Conservation (phyloP, 2,329 filamentous ascomycete genomes). For the Colletotrichum gigasporum region DNA sequence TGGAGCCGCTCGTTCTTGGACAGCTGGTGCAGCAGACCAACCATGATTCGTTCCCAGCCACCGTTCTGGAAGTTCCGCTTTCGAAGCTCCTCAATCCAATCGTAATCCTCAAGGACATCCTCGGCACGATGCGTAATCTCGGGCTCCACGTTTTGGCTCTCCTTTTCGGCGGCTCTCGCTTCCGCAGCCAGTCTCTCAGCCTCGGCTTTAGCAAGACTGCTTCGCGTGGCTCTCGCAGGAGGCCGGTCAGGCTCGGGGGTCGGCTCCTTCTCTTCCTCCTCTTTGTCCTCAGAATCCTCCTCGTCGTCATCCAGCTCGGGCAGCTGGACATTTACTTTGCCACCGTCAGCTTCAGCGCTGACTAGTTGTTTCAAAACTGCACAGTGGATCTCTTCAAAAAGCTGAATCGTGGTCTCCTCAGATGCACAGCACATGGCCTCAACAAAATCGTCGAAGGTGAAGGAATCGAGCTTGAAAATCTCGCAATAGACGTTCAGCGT, state of each 20-base stretch:
- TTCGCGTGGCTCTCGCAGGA: slow-evolving; percentile 78
- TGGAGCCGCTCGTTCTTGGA: slow-evolving; percentile 78
- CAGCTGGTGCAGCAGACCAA: slow-evolving; percentile 86
- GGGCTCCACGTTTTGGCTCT: slow-evolving; percentile 52
- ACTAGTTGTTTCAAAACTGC: slow-evolving; percentile 89
- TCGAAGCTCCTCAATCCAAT: slow-evolving; percentile 87
- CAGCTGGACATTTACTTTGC: slow-evolving; percentile 80
- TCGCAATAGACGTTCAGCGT: slow-evolving; percentile 98
- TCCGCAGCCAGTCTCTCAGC: slow-evolving; percentile 74
- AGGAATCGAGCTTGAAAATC: slow-evolving; percentile 92
- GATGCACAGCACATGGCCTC: slow-evolving; percentile 85
- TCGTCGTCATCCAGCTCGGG: slow-evolving; percentile 79
- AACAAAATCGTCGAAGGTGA: slow-evolving; percentile 96
- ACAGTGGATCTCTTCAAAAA: slow-evolving; percentile 92
- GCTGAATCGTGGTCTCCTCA: slow-evolving; percentile 78
- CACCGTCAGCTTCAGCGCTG: slow-evolving; percentile 76
- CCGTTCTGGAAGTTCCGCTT: slow-evolving; percentile 88
- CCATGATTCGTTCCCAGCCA: slow-evolving; percentile 90
- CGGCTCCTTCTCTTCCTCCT: slow-evolving; percentile 62
- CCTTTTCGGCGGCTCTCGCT: slow-evolving; percentile 61
- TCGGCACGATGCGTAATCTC: slow-evolving; percentile 72
- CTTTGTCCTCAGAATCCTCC: slow-evolving; percentile 71
- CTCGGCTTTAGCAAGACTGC: slow-evolving; percentile 85
- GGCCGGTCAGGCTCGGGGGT: slow-evolving; percentile 78
- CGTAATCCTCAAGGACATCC: slow-evolving; percentile 77